A percentile compares a stretch with the other conserved stretches of the same genome.
Evolutionary conservation across 306 rosid genomes (phyloP).

Genomic region (Prunus armeniaca): DNA sequence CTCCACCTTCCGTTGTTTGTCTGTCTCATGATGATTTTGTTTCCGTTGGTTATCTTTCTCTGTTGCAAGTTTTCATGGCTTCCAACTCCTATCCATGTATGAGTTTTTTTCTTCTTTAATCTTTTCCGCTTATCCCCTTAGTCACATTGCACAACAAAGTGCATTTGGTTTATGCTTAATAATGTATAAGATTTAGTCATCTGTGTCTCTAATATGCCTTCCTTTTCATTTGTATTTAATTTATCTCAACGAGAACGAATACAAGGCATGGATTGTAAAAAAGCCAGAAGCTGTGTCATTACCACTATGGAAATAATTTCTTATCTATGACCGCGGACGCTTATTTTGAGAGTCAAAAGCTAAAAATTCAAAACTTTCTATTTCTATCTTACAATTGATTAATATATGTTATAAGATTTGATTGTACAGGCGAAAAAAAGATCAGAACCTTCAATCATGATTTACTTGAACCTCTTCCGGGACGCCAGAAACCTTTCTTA

Average conservation of each 20-base stretch:
- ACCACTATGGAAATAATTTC: neutral
- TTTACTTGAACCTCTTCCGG: slow-evolving; percentile 20
- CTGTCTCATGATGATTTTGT: neutral
- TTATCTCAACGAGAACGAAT: neutral
- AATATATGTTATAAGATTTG: slow-evolving; percentile 2
- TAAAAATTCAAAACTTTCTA: neutral
- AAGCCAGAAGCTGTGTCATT: neutral
- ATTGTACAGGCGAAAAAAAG: neutral
- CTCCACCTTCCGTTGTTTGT: slow-evolving; percentile 35
- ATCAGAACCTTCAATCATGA: neutral
- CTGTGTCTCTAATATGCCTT: neutral
- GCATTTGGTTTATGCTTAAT: neutral
- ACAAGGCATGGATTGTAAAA: neutral
- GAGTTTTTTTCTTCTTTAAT: too few relatives aligned
- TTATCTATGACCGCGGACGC: neutral
- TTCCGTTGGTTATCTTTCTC: neutral
- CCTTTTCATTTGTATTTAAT: neutral
- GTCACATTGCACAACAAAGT: neutral
- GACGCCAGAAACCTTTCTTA: slow-evolving; percentile 88
- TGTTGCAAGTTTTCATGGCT: neutral
- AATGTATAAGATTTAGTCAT: neutral
- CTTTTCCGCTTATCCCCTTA: too few relatives aligned
- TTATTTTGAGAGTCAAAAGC: neutral
- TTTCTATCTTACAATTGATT: slow-evolving; percentile 9
- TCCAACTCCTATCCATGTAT: neutral